Evolutionary conservation across 2,329 filamentous ascomycete genomes (phyloP).

Genomic region (Tolypocladium endophyticum): DNA sequence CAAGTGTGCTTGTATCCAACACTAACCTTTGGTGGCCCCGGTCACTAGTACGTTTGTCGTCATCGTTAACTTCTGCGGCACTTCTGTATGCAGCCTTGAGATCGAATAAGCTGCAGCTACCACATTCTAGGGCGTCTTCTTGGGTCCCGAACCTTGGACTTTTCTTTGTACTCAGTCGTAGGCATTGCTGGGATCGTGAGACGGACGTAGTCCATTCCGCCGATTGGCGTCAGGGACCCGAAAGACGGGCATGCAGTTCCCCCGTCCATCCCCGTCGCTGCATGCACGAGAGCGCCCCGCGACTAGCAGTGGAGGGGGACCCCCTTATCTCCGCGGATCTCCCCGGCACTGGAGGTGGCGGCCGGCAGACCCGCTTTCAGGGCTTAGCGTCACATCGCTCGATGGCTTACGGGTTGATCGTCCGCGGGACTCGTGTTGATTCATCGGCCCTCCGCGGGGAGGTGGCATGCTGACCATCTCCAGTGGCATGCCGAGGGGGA

Average conservation of each 20-base stretch:
- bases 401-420: background rate
- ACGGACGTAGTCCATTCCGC: background rate
- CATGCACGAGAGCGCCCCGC: background rate
- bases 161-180: background rate
- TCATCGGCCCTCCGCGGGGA: background rate
- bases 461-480: background rate
- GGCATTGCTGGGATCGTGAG: background rate
- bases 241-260: background rate
- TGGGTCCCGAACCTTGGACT: background rate
- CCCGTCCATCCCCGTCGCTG: background rate
- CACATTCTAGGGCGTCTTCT: background rate
- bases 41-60: background rate
- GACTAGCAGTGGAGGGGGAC: background rate
- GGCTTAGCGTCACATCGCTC: background rate
- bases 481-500: background rate
- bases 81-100: background rate
- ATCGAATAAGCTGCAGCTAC: background rate
- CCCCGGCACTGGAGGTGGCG: background rate
- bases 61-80: background rate
- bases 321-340: background rate
- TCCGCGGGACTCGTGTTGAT: background rate
- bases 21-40: background rate
- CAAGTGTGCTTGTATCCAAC: background rate
- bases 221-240: background rate
- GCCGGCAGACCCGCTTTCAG: background rate